phyloP scores from a whole-genome alignment of 768 basidiomycete genomes.

The Pleurotus citrinopileatus region DNA sequence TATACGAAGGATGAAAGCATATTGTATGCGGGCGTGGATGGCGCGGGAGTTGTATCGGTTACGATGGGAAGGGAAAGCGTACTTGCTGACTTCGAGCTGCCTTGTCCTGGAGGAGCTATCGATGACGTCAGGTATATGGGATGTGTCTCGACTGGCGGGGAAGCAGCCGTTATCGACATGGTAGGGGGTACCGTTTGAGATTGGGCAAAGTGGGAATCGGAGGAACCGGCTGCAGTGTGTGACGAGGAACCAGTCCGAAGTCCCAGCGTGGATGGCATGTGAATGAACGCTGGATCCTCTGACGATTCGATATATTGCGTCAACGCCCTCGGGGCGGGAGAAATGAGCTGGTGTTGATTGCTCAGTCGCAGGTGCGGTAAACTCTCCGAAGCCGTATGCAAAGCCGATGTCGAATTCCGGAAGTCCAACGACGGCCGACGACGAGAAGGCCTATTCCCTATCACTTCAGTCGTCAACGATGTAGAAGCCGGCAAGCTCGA shows the following conservation, averaged over 20 bases:
- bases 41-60: conserved; percentile 37
- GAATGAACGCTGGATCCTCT: conserved; percentile 48
- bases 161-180: conserved; percentile 13
- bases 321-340: conserved; percentile 71
- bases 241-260: conserved; percentile 39
- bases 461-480: conserved; percentile 16
- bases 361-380: conserved; percentile 50
- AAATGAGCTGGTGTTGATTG: conserved; percentile 50
- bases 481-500: conserved; percentile 41
- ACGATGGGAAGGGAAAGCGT: conserved; percentile 13
- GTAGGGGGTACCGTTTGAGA: conserved; percentile 12
- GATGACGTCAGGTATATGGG: conserved; percentile 23
- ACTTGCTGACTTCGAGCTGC: conserved; percentile 12
- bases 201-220: conserved; percentile 8
- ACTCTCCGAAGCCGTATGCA: conserved; percentile 11
- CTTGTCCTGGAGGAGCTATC: conserved; percentile 22
- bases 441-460: conserved; percentile 19
- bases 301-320: conserved; percentile 70
- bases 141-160: conserved; percentile 23
- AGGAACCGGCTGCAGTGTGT: conserved; percentile 17
- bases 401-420: conserved; percentile 13
- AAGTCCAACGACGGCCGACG: conserved; percentile 48
- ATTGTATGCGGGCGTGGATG: conserved; percentile 55
- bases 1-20: conserved; percentile 59
- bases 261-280: conserved; percentile 71